phyloP scores from a whole-genome alignment of 306 rosid species.

The Rosa persica region DNA sequence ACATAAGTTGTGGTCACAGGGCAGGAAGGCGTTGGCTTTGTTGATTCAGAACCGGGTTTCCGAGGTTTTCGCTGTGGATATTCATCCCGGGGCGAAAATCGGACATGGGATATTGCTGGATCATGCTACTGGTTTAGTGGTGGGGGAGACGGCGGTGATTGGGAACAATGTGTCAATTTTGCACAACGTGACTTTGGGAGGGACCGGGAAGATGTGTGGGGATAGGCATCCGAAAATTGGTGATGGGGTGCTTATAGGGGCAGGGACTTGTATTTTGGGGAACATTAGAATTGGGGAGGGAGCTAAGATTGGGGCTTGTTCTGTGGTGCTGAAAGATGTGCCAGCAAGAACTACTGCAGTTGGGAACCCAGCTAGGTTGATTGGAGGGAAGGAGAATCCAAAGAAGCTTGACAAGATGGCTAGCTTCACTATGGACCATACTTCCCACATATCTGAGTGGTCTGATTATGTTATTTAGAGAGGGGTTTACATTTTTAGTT shows the following conservation, averaged over 20 bases:
- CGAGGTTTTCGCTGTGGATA: conserved; percentile 74
- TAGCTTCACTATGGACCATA: conserved; percentile 85
- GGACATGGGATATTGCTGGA: conserved; percentile 79
- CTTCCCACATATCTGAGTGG: conserved; percentile 62
- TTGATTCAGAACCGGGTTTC: conserved; percentile 80
- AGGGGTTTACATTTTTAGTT: neutral
- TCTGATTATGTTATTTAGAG: conserved; percentile 71
- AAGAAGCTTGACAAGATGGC: conserved; percentile 68
- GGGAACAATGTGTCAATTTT: conserved; percentile 86
- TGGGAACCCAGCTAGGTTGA: conserved; percentile 80
- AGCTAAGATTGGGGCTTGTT: conserved; percentile 87
- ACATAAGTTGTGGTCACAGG: conserved; percentile 63
- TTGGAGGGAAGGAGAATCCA: conserved; percentile 87
- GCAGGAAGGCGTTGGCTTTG: conserved; percentile 53
- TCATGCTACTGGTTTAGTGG: conserved; percentile 89
- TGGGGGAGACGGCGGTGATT: conserved; percentile 90
- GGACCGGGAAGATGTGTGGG: conserved; percentile 77
- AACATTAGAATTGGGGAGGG: conserved; percentile 77
- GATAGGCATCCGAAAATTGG: conserved; percentile 96
- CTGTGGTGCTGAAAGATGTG: conserved; percentile 85
- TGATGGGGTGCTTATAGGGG: conserved; percentile 88
- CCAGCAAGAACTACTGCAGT: conserved; percentile 88
- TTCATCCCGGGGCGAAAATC: conserved; percentile 83
- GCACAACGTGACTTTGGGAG: conserved; percentile 89
- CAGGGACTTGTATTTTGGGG: conserved; percentile 85